Conservation (phyloP, 2,329 filamentous ascomycete genomes). For the Thelonectria rubi region DNA sequence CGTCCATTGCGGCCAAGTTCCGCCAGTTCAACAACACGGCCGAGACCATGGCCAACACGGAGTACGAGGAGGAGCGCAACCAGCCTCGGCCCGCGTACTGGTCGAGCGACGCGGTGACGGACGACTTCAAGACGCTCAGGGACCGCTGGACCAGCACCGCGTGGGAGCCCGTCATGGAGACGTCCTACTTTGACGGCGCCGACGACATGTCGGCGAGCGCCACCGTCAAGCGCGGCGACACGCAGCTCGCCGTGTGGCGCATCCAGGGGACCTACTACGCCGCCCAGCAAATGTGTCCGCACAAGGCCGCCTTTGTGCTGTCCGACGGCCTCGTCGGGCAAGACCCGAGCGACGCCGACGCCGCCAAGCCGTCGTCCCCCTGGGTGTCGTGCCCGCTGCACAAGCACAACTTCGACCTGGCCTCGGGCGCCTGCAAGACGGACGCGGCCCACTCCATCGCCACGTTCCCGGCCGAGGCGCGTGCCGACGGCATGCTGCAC, state of each 20-base stretch:
- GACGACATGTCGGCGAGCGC: conserved; percentile 79
- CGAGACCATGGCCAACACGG: conserved; percentile 74
- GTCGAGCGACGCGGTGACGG: conserved; percentile 71
- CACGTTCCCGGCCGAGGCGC: conserved; percentile 79
- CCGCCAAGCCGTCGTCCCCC: conserved; percentile 52
- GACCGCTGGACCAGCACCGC: conserved; percentile 67
- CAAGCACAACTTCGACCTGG: conserved; percentile 88
- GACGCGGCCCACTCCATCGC: conserved; percentile 82
- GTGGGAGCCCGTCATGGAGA: conserved; percentile 84
- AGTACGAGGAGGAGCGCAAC: conserved; percentile 75
- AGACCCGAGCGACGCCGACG: conserved; percentile 49
- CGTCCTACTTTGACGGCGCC: conserved; percentile 71
- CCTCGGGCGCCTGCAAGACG: conserved; percentile 76
- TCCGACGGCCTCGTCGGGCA: conserved; percentile 86
- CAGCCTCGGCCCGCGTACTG: conserved; percentile 81
- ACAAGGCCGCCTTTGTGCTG: conserved; percentile 90
- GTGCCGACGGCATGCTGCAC: conserved; percentile 79
- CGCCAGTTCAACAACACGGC: conserved; percentile 84
- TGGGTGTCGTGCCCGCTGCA: conserved; percentile 90
- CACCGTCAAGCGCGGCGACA: conserved; percentile 86
- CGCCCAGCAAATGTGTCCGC: conserved; percentile 93
- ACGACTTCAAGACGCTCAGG: conserved; percentile 75
- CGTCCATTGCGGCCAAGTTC: conserved; percentile 75
- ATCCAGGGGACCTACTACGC: conserved; percentile 83
- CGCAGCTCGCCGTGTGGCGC: conserved; percentile 88